These are phyloP conservation scores for Calocybe indica DNA, from an alignment of 768 basidiomycete species.

Conservation along the genomic window DNA sequence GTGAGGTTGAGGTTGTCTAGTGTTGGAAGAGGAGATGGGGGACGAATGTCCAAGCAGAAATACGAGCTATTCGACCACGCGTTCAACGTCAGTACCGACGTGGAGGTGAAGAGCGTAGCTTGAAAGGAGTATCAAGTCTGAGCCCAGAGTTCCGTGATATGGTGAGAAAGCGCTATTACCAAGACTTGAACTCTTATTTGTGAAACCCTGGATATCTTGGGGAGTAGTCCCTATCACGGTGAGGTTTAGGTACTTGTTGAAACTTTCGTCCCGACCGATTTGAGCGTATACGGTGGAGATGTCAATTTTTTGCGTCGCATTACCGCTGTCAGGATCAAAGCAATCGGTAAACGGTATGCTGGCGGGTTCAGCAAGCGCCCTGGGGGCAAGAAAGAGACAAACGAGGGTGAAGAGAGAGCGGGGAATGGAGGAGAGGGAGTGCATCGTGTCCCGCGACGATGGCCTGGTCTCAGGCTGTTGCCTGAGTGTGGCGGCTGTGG, in stretches of 20 bases:
- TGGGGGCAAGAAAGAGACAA: slow-evolving; percentile 17
- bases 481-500: background rate
- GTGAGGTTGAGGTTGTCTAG: slow-evolving; percentile 28
- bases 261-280: slow-evolving; percentile 38
- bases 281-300: slow-evolving; percentile 73
- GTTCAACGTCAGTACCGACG: slow-evolving; percentile 72
- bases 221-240: slow-evolving; percentile 65
- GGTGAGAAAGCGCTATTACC: slow-evolving; percentile 37
- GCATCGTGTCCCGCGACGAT: slow-evolving; percentile 20
- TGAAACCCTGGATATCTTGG: slow-evolving; percentile 51
- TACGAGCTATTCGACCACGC: slow-evolving; percentile 66
- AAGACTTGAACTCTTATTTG: slow-evolving; percentile 56
- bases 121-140: slow-evolving; percentile 12
- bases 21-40: slow-evolving; percentile 64
- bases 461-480: slow-evolving; percentile 3
- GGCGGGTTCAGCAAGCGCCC: slow-evolving; percentile 48
- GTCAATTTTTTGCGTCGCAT: slow-evolving; percentile 50
- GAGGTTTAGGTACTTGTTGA: slow-evolving; percentile 54
- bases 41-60: slow-evolving; percentile 75
- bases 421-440: slow-evolving; percentile 10
- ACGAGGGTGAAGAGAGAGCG: slow-evolving; percentile 13
- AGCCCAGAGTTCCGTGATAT: slow-evolving; percentile 5
- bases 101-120: slow-evolving; percentile 87
- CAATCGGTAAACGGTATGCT: slow-evolving; percentile 64
- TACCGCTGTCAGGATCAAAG: slow-evolving; percentile 39